Evolutionary conservation across 345 rosid species (phyloP).

Genomic region (Physaria fendleri): DNA sequence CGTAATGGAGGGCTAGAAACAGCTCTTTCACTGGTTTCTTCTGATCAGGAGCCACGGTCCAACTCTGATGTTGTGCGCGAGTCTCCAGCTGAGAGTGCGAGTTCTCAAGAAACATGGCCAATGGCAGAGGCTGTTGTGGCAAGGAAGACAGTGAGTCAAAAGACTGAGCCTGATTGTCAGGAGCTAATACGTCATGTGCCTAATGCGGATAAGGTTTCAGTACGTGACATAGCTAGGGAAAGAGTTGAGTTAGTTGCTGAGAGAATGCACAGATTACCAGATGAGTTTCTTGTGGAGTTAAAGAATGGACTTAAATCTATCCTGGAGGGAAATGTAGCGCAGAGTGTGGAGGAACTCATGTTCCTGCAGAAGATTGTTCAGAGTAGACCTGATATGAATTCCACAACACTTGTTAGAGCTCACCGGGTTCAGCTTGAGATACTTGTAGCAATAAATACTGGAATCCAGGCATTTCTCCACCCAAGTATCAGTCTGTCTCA

Average conservation of each 20-base stretch:
- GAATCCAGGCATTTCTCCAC: constrained; percentile 86
- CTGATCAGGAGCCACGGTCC: constrained; percentile 42
- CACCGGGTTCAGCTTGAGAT: constrained; percentile 81
- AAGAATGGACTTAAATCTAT: constrained; percentile 65
- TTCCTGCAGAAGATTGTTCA: constrained; percentile 74
- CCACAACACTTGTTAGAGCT: constrained; percentile 61
- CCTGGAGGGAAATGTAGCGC: constrained; percentile 77
- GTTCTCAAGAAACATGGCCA: constrained; percentile 93
- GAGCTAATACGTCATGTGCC: constrained; percentile 64
- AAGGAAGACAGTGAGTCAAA: constrained; percentile 51
- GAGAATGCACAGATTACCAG: constrained; percentile 67
- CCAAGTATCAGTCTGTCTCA: constrained; percentile 79
- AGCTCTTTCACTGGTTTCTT: constrained; percentile 42
- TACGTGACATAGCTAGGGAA: constrained; percentile 75
- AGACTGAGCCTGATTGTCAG: constrained; percentile 52
- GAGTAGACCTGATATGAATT: constrained; percentile 68
- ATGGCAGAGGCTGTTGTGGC: constrained; percentile 12
- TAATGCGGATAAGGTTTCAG: constrained; percentile 66
- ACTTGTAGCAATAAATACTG: constrained; percentile 79
- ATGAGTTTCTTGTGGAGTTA: constrained; percentile 69
- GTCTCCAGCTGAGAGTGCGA: constrained; percentile 94
- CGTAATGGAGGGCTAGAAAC: constrained; percentile 29
- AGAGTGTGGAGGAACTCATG: constrained; percentile 64
- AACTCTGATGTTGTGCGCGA: too few species aligned
- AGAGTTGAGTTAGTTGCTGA: constrained; percentile 67